Conservation (phyloP, 2,329 filamentous ascomycete species). For the Rhynchosporium graminicola region DNA sequence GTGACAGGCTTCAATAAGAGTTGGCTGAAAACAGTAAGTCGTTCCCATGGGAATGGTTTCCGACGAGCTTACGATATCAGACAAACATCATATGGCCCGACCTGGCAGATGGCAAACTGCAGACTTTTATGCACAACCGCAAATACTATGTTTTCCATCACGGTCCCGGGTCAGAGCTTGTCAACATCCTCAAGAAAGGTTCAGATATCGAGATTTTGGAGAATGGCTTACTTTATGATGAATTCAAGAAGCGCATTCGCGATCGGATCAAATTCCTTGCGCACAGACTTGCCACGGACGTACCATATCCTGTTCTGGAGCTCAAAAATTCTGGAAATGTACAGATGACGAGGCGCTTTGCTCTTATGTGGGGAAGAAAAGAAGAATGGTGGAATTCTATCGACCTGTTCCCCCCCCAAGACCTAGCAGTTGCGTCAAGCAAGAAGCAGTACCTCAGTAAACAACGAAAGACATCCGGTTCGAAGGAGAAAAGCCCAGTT, state of each 20-base stretch:
- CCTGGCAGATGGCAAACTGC: not conserved
- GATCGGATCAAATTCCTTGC: not conserved
- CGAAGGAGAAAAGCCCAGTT: not conserved
- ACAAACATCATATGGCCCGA: not conserved
- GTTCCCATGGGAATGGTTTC: not conserved
- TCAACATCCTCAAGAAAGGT: conserved; percentile 1
- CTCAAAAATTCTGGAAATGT: not conserved
- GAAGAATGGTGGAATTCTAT: not conserved
- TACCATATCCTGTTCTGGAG: not conserved
- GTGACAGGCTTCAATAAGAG: conserved; percentile 10
- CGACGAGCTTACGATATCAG: not conserved
- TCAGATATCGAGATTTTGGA: not conserved
- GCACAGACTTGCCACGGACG: not conserved
- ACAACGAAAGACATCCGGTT: not conserved
- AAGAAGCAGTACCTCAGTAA: not conserved
- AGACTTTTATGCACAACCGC: conserved; percentile 10
- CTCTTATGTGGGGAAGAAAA: not conserved
- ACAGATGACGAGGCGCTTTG: conserved; percentile 4
- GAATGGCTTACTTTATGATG: not conserved
- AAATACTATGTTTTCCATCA: not conserved
- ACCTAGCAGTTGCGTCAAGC: no score
- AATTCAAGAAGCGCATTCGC: not conserved
- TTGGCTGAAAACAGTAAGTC: conserved; percentile 16
- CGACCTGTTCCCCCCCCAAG: not conserved
- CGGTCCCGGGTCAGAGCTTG: not conserved